Base-by-base conservation (phyloP, 306 rosid species). In the Datisca glomerata region DNA sequence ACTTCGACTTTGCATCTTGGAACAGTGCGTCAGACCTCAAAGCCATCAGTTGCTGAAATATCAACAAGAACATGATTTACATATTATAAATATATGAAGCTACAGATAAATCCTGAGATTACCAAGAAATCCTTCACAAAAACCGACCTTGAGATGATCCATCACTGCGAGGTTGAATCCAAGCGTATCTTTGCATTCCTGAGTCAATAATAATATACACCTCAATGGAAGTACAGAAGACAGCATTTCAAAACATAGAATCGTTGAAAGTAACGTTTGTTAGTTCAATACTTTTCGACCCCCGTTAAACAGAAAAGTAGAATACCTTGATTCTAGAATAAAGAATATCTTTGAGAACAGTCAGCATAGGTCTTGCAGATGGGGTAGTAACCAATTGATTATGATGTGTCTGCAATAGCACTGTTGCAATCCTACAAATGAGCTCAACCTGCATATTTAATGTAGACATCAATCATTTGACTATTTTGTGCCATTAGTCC, bases 111-210 rank as follows among this genome's bases (percentile, higher is more conserved):
- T 37, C 32, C n/a, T n/a, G n/a, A n/a, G n/a, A n/a, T n/a, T n/a
- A n/a, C n/a, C n/a, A n/a, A n/a, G n/a, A n/a, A n/a, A n/a, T n/a
- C n/a, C n/a, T n/a, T n/a, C n/a, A n/a, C n/a, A n/a, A n/a, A n/a
- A n/a, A 47, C 67, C 49, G 47, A 86, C 96, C 96, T 71, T 72
- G 22, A 89, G 59, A 72, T 89, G 97, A 65, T 83, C 93, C 86
- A 89, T 83, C n/a, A 85, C 97, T 18, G 97, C 97, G 50, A 89
- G 81, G 56, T 83, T 83, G 76, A 74, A 77, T 57, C 97, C 94
- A 53, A 76, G 57, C 7, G 70, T 70, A 63, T 89, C 95, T 54
- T 83, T 83, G 74, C 76, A 80, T 65, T 64, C 97, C 97, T 89
- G 76, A 54, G 34, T n/a, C n/a, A n/a, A n/a, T n/a, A n/a, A n/a